Evolutionary conservation across 2,329 filamentous ascomycete genomes (phyloP), one percentile per base, ranked within the genome.

Genomic region (Calycina herbarum): DNA sequence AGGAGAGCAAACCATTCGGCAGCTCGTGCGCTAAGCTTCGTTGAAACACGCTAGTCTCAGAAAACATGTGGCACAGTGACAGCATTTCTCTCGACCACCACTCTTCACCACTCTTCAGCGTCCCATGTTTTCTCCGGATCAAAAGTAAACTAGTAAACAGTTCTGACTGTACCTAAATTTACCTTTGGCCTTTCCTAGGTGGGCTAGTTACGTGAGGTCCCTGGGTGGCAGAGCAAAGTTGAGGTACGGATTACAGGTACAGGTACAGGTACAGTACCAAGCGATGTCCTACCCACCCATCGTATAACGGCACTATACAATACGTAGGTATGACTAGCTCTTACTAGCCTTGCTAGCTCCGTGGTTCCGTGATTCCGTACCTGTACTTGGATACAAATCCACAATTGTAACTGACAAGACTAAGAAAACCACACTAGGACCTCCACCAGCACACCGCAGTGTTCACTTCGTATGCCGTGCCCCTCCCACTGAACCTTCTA

Each of bases 91-190:
- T 51, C 35, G 35, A 48, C 45, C 27, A 45, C 42, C 45, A 51
- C 45, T 51, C n/a, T n/a, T 4, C 27, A 45, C 42, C 45, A 51
- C 45, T 51, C n/a, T n/a, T 20, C 17, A 10, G 45, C 20, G 45
- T 10, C 10, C 20, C 45, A 51, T 24, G 17, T 51, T 51, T 24
- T 51, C 20, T 51, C 45, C 45, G 45, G 45, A 51, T 3, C n/a
- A 24, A 27, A 54, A 27, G 24, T 54, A 27, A 54, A 54, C 48
- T 13, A 27, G 24, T 54, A 27, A 54, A 54, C 48, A 27, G 48
- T 54, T 54, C 48, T 27, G 20, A 13, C 20, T 54, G 48, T 54
- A 54, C 48, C 48, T 54, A 54, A 54, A 54, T 54, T 54, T 54
- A 54, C 48, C 20, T 54, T 27, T 54, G 20, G 20, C 48, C 24